Evolutionary conservation across 768 basidiomycete genomes (phyloP).

Genomic region (Boletus tylopilopsis): DNA sequence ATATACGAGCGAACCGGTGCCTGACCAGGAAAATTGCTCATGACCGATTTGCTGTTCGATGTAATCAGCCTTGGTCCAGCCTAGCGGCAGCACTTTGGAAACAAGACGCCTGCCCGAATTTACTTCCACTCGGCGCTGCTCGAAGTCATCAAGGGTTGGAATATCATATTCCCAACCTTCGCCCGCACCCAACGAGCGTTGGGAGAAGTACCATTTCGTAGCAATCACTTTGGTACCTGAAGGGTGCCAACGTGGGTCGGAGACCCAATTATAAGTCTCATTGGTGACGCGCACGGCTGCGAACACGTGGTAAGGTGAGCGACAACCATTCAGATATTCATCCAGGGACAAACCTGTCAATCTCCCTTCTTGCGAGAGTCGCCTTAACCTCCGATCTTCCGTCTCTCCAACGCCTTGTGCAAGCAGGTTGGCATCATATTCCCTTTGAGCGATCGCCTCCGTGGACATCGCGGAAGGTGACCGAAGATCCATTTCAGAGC

Average conservation of each 20-base stretch:
- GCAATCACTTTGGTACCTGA: conserved; percentile 59
- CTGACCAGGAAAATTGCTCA: conserved; percentile 65
- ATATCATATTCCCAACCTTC: conserved; percentile 70
- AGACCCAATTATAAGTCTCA: conserved; percentile 70
- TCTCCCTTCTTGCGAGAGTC: conserved; percentile 59
- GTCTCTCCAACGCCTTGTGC: conserved; percentile 51
- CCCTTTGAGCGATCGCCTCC: conserved; percentile 35
- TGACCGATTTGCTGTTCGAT: conserved; percentile 70
- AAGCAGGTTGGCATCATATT: conserved; percentile 45
- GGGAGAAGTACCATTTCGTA: conserved; percentile 76
- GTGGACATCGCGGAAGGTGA: conserved; percentile 32
- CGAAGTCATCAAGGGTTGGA: conserved; percentile 27
- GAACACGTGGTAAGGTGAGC: neutral
- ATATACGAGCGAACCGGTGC: conserved; percentile 56
- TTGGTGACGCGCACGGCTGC: conserved; percentile 56
- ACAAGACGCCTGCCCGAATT: conserved; percentile 52
- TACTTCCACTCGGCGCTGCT: conserved; percentile 26
- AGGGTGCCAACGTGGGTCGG: conserved; percentile 69
- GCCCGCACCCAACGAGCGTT: conserved; percentile 62
- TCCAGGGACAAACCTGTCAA: conserved; percentile 33
- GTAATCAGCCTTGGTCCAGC: conserved; percentile 60
- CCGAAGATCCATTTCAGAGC: conserved; percentile 54
- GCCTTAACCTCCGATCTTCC: conserved; percentile 39
- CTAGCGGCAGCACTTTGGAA: conserved; percentile 53
- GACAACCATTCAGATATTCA: conserved; percentile 1